phyloP scores from a whole-genome alignment of 331 rosid species.

The Spiraea crenata region DNA sequence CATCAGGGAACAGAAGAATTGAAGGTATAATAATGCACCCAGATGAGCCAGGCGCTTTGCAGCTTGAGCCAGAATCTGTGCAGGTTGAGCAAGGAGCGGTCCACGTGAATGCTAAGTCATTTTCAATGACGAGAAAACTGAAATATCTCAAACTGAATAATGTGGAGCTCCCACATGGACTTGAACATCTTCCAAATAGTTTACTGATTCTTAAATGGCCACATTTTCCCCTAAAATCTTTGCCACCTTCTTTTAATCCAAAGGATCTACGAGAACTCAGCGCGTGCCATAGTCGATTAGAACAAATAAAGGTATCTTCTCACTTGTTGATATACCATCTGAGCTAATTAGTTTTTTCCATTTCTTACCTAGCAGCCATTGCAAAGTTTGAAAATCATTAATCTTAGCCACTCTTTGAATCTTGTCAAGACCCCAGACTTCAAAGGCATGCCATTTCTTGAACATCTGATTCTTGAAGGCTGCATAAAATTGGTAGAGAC shows the following conservation, averaged over 20 bases:
- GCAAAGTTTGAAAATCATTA: background rate
- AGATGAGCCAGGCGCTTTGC: background rate
- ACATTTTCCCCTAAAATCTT: background rate
- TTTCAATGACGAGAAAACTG: conserved; percentile 1
- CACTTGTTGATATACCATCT: background rate
- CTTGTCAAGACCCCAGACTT: conserved; percentile 8
- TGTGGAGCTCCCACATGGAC: background rate
- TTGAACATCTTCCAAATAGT: background rate
- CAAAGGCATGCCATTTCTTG: background rate
- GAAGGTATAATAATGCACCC: background rate
- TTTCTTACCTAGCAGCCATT: background rate
- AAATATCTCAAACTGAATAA: background rate
- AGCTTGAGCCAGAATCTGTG: background rate
- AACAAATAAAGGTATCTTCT: background rate
- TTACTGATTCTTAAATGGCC: conserved; percentile 1
- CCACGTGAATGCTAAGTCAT: background rate
- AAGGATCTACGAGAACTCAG: background rate
- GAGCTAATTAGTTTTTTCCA: too few species aligned
- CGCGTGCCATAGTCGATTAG: background rate
- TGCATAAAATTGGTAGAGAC: background rate
- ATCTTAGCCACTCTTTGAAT: background rate
- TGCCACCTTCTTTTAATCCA: background rate
- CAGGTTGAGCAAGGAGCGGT: background rate
- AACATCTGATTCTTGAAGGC: background rate
- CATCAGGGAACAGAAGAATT: conserved; percentile 5